Conservation (phyloP, 2,329 filamentous ascomycete genomes). For the Penicillium fuscoglaucum region DNA sequence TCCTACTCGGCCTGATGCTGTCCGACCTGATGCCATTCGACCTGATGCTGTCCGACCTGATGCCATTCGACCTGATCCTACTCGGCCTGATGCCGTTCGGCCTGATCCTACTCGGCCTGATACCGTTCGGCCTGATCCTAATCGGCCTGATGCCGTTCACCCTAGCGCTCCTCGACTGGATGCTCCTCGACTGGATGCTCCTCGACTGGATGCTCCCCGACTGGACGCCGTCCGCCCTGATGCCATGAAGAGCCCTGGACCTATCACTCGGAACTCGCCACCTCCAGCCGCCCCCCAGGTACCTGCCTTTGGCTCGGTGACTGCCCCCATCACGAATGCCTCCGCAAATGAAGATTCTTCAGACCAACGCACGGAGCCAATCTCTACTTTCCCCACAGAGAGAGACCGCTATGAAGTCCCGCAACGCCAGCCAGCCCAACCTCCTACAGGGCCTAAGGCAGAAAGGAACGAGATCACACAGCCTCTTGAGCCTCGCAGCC, state of each 20-base stretch:
- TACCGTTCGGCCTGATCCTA: too few relatives aligned
- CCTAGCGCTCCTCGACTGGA: neutral
- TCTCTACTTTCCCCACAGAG: constrained; percentile 17
- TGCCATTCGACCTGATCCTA: neutral
- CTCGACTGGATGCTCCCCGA: constrained; percentile 22
- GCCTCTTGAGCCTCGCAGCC: constrained; percentile 26
- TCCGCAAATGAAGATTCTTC: constrained; percentile 23
- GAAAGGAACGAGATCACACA: constrained; percentile 34
- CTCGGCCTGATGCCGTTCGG: neutral
- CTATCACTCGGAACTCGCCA: constrained; percentile 34
- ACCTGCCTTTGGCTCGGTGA: constrained; percentile 44
- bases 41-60: constrained; percentile 3
- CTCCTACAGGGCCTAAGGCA: constrained; percentile 48
- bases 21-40: constrained; percentile 26
- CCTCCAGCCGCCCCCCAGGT: constrained; percentile 45
- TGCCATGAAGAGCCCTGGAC: constrained; percentile 28
- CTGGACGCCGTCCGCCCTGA: constrained; percentile 18
- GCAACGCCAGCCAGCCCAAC: constrained; percentile 31
- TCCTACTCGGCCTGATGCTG: constrained; percentile 21
- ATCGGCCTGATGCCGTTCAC: constrained; percentile 19
- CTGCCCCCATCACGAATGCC: constrained; percentile 28
- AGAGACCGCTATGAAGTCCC: constrained; percentile 28
- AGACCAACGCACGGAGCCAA: constrained; percentile 15
- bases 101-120: too few relatives aligned
- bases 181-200: constrained; percentile 7